Evolutionary conservation across 139 green algal genomes (phyloP), one percentile per base, ranked within the genome.

Genomic region (Zygnema circumcarinatum): DNA sequence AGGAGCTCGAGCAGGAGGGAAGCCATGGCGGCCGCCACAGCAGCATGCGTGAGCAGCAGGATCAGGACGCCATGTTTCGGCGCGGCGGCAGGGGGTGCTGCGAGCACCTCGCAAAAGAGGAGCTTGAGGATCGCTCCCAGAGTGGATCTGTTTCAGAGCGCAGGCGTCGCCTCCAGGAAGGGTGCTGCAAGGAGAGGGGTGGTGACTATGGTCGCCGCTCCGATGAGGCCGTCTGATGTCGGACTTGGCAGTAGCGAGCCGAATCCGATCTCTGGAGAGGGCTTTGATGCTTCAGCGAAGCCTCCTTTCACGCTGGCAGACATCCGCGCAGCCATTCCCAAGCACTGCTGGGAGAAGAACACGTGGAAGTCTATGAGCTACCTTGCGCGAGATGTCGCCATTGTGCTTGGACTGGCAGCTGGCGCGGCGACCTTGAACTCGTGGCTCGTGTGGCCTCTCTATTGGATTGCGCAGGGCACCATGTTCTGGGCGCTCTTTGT

Each of bases 401-500:
- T 98, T 21, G 96, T 98, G 21, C 86, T 90, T 38, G 96, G 91
- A 1, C 88, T 98, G 16, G 96, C 96, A 31, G 90, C 83, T 32
- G 94, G 72, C 0, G 96, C 96, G 2, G 93, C 89, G 76, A 68
- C 90, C 7, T 31, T 95, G 0, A 93, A 96, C 92, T 72, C 76
- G 91, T 95, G 94, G 93, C 94, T 92, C 92, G 68, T 92, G 25
- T 98, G 96, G 96, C 96, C 96, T 1, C 62, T 97, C 1, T 98
- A 98, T 94, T 98, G 96, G 96, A 36, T 98, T 32, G 96, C 96
- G 1, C 96, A 98, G 91, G 96, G 96, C 52, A 98, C 96, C 91
- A 98, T 98, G 96, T 98, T 98, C 93, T 98, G 96, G 96, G 96
- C 96, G 1, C 94, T 98, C 1, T 98, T 98, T 69, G 96, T 98